Evolutionary conservation across 305 asterid genomes (phyloP), one percentile per base, ranked within the genome.

Genomic region (Fraxinus xanthoxyloides): DNA sequence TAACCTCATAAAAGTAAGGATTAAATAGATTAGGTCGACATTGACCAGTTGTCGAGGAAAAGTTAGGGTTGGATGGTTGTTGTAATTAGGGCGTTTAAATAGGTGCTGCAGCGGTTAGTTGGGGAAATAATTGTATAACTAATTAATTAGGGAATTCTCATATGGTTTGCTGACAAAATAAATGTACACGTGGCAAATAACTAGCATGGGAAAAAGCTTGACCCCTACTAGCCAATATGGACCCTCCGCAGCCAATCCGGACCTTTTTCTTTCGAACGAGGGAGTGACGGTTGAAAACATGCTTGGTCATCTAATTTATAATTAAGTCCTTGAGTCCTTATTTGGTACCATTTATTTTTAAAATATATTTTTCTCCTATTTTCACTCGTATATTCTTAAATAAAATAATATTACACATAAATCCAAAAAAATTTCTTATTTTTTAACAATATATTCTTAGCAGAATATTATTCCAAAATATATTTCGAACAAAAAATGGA

Each of bases 31-130:
- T 34, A 34, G 31, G 70, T 61, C 31, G 2, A 23, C 28, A 61
- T 61, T 21, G 73, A 75, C 83, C 85, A 85, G 79, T 82, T 78
- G 81, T 78, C 34, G 13, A 7, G 48, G 51, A 30, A 63, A 35
- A 74, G 13, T 36, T 54, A 59, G 72, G 61, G 40, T 77, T 77
- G 34, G 32, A n/a, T 26, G 73, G 73, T 65, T 8, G 73, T 9
- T 24, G 35, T 10, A 26, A 26, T 65, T 8, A 65, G 35, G 35
- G 73, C 73, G 19, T 65, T 65, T 65, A 65, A 65, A 65, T 26
- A 3, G 32, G 35, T 65, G 35, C 19, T 65, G 73, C 34, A 24
- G 73, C 10, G 3, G 73, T 65, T 65, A 10, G 84, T 43, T 76
- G 79, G 30, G 79, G 82, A 70, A 84, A 56, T 80, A 80, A 84